These are phyloP conservation scores for Hemileia vastatrix DNA, from an alignment of 1,284 basidiomycete genomes.

Conservation along the genomic window DNA sequence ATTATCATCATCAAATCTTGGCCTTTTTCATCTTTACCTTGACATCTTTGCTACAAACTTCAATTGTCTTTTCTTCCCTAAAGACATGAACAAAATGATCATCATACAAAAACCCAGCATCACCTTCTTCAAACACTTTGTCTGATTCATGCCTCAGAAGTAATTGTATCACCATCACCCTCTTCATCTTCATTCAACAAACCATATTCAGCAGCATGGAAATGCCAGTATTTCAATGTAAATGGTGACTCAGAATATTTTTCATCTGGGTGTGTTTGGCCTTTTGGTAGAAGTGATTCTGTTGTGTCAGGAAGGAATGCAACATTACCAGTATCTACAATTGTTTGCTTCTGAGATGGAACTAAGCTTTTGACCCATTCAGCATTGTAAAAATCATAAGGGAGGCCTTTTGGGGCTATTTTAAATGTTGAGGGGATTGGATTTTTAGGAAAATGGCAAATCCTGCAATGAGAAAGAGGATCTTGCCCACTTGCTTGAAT, in stretches of 20 bases:
- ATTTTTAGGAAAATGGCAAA: background rate
- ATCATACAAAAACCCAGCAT: conserved; percentile 4
- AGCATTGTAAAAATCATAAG: conserved; percentile 3
- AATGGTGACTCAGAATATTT: conserved; percentile 1
- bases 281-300: conserved; percentile 1
- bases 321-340: background rate
- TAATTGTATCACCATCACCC: background rate
- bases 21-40: no score
- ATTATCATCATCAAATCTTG: background rate
- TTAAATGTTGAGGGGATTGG: background rate
- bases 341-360: background rate
- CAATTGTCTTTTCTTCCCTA: background rate
- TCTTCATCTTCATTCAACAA: background rate
- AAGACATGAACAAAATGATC: no score
- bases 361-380: background rate
- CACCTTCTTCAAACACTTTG: background rate
- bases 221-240: conserved; percentile 6
- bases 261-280: background rate
- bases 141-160: no score
- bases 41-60: no score
- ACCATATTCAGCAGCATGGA: background rate
- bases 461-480: background rate
- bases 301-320: conserved; percentile 4
- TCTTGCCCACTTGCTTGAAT: no score
- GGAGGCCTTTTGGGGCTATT: conserved; percentile 2